A percentile compares a stretch with the other conserved stretches of the same genome.
Evolutionary conservation across 2,329 filamentous ascomycete species (phyloP).

Genomic region (Fonsecaea pugnacius): DNA sequence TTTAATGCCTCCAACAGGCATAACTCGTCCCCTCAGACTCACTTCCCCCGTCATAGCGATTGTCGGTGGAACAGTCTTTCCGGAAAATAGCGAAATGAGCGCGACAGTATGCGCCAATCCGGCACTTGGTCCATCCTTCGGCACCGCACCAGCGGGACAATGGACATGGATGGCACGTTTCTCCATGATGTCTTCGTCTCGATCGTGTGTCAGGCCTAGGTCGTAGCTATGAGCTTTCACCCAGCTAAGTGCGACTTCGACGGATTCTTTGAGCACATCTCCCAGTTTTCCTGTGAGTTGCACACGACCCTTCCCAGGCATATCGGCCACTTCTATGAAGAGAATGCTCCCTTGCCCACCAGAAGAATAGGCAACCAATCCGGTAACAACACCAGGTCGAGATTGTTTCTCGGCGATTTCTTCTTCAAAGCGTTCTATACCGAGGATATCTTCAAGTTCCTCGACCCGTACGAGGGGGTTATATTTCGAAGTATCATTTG

Average conservation of each 20-base stretch:
- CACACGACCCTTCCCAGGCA: conserved; percentile 89
- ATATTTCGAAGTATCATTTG: conserved; percentile 62
- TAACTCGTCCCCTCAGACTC: conserved; percentile 83
- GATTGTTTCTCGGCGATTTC: conserved; percentile 85
- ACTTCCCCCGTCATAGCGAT: conserved; percentile 90
- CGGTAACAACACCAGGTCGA: conserved; percentile 91
- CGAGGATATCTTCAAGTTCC: conserved; percentile 87
- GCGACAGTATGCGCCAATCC: conserved; percentile 94
- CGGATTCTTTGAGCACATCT: conserved; percentile 94
- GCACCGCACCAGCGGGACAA: conserved; percentile 91
- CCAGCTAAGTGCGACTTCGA: conserved; percentile 95
- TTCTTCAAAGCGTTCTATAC: conserved; percentile 91
- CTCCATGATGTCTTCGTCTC: conserved; percentile 92
- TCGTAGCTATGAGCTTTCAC: conserved; percentile 95
- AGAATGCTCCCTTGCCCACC: conserved; percentile 94
- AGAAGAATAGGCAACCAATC: conserved; percentile 89
- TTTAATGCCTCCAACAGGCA: conserved; percentile 96
- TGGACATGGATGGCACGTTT: conserved; percentile 92
- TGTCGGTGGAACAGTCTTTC: conserved; percentile 82
- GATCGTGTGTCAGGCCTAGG: conserved; percentile 78
- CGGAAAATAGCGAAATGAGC: conserved; percentile 85
- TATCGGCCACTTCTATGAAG: conserved; percentile 97
- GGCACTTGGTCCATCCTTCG: conserved; percentile 83
- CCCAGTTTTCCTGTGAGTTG: conserved; percentile 96
- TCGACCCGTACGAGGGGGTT: conserved; percentile 72